A percentile compares a stretch with the other conserved stretches of the same genome.
Evolutionary conservation across 192 early-diverging fungal genomes (phyloP).

Genomic region (Geosiphon pyriformis): DNA sequence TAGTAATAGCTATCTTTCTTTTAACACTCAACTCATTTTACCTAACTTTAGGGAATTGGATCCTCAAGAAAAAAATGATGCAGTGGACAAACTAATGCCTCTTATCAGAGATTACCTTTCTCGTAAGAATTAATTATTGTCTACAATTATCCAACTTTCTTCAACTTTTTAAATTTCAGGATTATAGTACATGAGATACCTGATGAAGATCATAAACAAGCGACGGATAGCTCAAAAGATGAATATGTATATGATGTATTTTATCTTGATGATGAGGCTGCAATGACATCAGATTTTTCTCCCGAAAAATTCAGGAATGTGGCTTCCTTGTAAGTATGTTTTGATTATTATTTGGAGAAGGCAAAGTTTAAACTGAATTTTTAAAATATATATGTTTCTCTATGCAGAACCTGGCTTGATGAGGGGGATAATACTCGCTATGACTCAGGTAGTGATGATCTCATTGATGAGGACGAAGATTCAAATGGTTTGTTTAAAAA

Average conservation of each 20-base stretch:
- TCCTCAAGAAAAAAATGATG: too few relatives aligned
- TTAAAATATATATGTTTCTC: neutral
- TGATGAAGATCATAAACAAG: constrained; percentile 19
- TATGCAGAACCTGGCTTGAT: constrained; percentile 44
- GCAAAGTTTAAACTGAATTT: too few relatives aligned
- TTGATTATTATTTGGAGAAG: neutral
- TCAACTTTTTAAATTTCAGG: constrained; percentile 20
- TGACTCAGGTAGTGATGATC: constrained; percentile 37
- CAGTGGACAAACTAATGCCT: constrained; percentile 62
- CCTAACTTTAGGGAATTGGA: too few relatives aligned
- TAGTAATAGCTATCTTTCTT: too few relatives aligned
- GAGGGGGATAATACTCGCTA: constrained; percentile 30
- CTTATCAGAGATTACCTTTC: constrained; percentile 64
- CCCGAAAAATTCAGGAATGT: constrained; percentile 31
- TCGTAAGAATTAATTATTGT: constrained; percentile 29
- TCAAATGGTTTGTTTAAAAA: constrained; percentile 45
- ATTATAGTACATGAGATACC: constrained; percentile 15
- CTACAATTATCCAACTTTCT: neutral
- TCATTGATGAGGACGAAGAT: constrained; percentile 40
- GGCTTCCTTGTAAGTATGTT: constrained; percentile 42
- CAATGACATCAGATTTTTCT: constrained; percentile 16
- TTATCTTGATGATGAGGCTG: constrained; percentile 46
- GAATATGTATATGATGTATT: constrained; percentile 79
- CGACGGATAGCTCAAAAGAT: constrained; percentile 39
- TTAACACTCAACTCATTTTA: too few relatives aligned